Base-by-base conservation (phyloP, 129 eudicot species). In the Ambrosia trifida region DNA sequence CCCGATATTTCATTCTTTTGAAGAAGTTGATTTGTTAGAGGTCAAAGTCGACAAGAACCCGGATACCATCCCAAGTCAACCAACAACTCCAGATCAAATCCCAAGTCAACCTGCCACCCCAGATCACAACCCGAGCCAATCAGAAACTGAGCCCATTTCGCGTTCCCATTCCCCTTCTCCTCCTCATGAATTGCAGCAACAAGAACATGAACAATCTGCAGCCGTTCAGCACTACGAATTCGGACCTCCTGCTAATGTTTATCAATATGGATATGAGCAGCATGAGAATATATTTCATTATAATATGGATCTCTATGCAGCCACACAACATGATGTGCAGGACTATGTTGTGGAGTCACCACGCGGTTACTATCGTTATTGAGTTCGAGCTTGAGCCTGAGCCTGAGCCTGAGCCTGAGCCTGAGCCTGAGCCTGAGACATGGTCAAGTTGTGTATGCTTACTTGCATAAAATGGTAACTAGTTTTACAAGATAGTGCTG, bases 1-100 rank as follows among this genome's bases (percentile, higher is more conserved):
- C 73, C 97, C 97, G 7, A 85, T 90, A 32, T 95, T 95, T 83
- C 85, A 9, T 66, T 85, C 97, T 10, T 87, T 88, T 73, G 91
- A 95, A 62, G 91, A 87, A 84, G 88, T 88, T 30, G 94, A 90
- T 52, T 66, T 86, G 70, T 79, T 73, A 30, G 97, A 95, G 52
- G 87, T 87, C 11, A 80, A 66, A 54, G 87, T 87, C 5, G 99
- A 90, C 19, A 84, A 82, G 76, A 79, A 68, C 69, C 83, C 75
- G 14, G 70, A 59, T 2, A 66, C 72, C 47, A 75, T 79, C 19
- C 82, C 85, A 13, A 72, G 67, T 10, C 59, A 72, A 72, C 68
- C 86, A 5, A 63, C 74, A 11, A 83, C 85, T 7, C 65, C 43
- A 14, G 64, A 78, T 47, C 79, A 67, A 36, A 45, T 35, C 43